A percentile compares a stretch with the other conserved stretches of the same genome.
phyloP scores from a whole-genome alignment of 116 monocot species.

The Posidonia oceanica region DNA sequence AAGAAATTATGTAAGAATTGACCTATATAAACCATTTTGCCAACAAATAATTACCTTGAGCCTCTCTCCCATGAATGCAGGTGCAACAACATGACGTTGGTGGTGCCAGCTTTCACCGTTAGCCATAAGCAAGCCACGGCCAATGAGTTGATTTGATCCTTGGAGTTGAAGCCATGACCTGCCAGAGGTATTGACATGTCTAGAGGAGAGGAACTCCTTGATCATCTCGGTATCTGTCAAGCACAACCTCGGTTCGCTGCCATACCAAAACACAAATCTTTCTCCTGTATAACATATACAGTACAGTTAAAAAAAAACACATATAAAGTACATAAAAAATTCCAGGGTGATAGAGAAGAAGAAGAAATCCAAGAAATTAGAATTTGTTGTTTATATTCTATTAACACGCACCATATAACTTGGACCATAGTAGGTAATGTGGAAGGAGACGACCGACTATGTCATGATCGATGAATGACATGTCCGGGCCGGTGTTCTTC shows the following conservation, averaged over 20 bases:
- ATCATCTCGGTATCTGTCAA: conserved; percentile 71
- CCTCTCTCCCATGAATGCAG: conserved; percentile 77
- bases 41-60: conserved; percentile 38
- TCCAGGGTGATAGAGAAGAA: too few relatives aligned
- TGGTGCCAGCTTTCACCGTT: conserved; percentile 69
- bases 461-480: conserved; percentile 47
- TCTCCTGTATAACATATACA: conserved; percentile 28
- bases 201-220: conserved; percentile 76
- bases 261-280: conserved; percentile 71
- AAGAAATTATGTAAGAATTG: not conserved
- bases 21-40: too few relatives aligned
- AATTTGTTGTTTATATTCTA: not conserved
- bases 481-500: conserved; percentile 41
- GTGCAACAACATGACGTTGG: conserved; percentile 75
- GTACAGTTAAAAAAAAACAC: not conserved
- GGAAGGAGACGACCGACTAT: conserved; percentile 73
- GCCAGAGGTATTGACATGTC: conserved; percentile 41
- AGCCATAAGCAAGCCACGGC: conserved; percentile 74
- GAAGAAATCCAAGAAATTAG: not conserved
- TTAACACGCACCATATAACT: conserved; percentile 30
- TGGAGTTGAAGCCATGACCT: conserved; percentile 80
- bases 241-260: conserved; percentile 88
- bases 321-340: too few relatives aligned
- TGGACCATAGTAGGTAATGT: conserved; percentile 70
- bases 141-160: conserved; percentile 74